A percentile compares a stretch with the other conserved stretches of the same genome.
phyloP scores from a whole-genome alignment of 1,284 basidiomycete species.

The Chiua sp. region DNA sequence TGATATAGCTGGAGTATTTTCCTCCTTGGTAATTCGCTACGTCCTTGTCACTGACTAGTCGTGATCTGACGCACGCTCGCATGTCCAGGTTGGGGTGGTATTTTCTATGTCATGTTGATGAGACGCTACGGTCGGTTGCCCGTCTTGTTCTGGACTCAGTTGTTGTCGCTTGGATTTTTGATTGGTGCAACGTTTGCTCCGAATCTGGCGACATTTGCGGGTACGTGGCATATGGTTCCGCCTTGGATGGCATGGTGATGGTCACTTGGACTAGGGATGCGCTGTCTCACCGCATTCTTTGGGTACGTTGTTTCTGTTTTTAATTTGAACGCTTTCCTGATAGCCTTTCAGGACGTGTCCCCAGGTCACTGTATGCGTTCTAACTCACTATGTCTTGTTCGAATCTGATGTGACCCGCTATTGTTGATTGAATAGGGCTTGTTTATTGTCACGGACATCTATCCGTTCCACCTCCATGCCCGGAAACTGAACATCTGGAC shows the following conservation, averaged over 20 bases:
- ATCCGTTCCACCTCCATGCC: constrained; percentile 78
- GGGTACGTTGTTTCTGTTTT: constrained; percentile 46
- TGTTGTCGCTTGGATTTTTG: constrained; percentile 52
- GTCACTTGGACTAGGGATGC: constrained; percentile 53
- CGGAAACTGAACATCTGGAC: constrained; percentile 79
- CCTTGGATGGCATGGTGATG: background rate
- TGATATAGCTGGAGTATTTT: constrained; percentile 60
- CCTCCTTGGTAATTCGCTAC: constrained; percentile 44
- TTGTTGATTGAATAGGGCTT: constrained; percentile 51
- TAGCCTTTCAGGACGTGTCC: constrained; percentile 52
- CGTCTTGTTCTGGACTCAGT: constrained; percentile 63
- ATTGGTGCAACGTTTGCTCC: constrained; percentile 61
- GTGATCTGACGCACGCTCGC: constrained; percentile 7
- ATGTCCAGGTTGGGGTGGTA: constrained; percentile 54
- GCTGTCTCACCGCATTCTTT: constrained; percentile 74
- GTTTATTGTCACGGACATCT: constrained; percentile 70
- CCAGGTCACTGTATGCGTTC: constrained; percentile 63
- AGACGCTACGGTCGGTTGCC: constrained; percentile 62
- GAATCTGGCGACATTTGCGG: constrained; percentile 51
- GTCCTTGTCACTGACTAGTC: background rate
- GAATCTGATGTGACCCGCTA: background rate
- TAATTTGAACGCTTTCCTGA: constrained; percentile 12
- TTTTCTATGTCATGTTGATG: constrained; percentile 60
- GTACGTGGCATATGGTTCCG: constrained; percentile 26
- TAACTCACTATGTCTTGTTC: background rate